phyloP scores from a whole-genome alignment of 306 rosid species.

The Crotalaria pallida region DNA sequence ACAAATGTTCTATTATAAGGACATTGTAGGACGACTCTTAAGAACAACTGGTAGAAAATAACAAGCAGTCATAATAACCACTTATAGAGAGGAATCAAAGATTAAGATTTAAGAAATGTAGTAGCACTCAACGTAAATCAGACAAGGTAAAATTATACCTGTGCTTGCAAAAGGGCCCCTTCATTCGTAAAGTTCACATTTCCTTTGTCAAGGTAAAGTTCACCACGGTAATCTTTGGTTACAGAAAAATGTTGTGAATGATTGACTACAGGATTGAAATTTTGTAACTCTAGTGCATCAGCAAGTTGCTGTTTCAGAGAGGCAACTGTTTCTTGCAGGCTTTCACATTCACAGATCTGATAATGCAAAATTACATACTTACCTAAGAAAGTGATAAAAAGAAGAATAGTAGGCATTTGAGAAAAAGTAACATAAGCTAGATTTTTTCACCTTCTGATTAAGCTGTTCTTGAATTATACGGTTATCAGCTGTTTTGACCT shows the following conservation, averaged over 20 bases:
- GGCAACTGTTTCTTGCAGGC: conserved; percentile 60
- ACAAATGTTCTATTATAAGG: background rate
- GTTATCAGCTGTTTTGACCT: conserved; percentile 95
- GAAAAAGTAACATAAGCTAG: background rate
- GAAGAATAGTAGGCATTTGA: background rate
- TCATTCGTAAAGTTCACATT: conserved; percentile 33
- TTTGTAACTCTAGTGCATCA: conserved; percentile 52
- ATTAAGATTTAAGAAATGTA: background rate
- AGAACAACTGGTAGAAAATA: background rate
- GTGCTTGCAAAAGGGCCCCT: conserved; percentile 41
- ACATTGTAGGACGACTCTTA: background rate
- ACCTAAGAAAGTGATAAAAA: conserved; percentile 7
- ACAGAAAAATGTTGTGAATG: conserved; percentile 30
- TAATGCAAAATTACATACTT: conserved; percentile 22
- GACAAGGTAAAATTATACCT: conserved; percentile 43
- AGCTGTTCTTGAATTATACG: conserved; percentile 94
- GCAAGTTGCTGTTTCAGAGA: conserved; percentile 79
- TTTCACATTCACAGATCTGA: conserved; percentile 77
- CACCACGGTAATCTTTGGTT: conserved; percentile 31
- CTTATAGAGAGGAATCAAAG: conserved; percentile 5
- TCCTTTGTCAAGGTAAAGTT: conserved; percentile 32
- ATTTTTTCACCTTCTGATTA: conserved; percentile 60
- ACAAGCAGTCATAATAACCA: background rate
- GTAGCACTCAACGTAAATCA: conserved; percentile 1
- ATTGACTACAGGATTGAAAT: conserved; percentile 35